Evolutionary conservation across 768 basidiomycete species (phyloP).

Genomic region (Saitozyma podzolica): DNA sequence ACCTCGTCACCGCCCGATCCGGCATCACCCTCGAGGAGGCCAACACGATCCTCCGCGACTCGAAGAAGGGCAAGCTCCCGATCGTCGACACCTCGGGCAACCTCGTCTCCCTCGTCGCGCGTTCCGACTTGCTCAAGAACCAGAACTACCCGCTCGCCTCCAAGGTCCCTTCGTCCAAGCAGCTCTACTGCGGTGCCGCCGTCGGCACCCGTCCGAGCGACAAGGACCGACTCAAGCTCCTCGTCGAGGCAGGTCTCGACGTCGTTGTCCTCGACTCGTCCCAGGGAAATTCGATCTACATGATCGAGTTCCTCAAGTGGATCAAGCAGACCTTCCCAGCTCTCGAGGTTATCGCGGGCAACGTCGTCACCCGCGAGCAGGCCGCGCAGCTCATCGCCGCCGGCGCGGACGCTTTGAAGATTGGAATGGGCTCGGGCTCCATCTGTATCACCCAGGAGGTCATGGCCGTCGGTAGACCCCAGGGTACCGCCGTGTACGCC

Average conservation of each 20-base stretch:
- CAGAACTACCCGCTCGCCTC: conserved; percentile 93
- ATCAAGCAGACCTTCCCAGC: conserved; percentile 82
- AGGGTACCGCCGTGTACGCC: conserved; percentile 96
- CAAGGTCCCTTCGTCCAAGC: conserved; percentile 86
- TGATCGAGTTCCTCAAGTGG: conserved; percentile 91
- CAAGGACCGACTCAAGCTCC: conserved; percentile 74
- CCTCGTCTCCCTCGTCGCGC: conserved; percentile 82
- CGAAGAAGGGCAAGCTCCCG: conserved; percentile 97
- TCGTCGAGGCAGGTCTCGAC: conserved; percentile 92
- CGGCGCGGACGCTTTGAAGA: conserved; percentile 90
- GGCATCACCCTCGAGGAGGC: conserved; percentile 90
- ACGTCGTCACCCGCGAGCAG: conserved; percentile 97
- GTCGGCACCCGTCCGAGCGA: conserved; percentile 90
- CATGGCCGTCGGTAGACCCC: conserved; percentile 97
- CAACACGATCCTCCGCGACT: conserved; percentile 89
- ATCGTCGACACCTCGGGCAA: conserved; percentile 68
- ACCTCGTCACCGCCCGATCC: conserved; percentile 78
- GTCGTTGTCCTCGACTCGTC: conserved; percentile 93
- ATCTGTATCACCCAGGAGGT: conserved; percentile 99
- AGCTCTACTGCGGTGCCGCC: conserved; percentile 93
- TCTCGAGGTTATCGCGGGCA: conserved; percentile 92
- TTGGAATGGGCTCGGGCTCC: conserved; percentile 97
- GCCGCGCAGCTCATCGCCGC: conserved; percentile 90
- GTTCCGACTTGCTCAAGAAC: conserved; percentile 95
- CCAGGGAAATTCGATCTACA: conserved; percentile 92